A percentile compares a stretch with the other conserved stretches of the same genome.
phyloP scores from a whole-genome alignment of 2,329 filamentous ascomycete species.

The Diplodia mutila region DNA sequence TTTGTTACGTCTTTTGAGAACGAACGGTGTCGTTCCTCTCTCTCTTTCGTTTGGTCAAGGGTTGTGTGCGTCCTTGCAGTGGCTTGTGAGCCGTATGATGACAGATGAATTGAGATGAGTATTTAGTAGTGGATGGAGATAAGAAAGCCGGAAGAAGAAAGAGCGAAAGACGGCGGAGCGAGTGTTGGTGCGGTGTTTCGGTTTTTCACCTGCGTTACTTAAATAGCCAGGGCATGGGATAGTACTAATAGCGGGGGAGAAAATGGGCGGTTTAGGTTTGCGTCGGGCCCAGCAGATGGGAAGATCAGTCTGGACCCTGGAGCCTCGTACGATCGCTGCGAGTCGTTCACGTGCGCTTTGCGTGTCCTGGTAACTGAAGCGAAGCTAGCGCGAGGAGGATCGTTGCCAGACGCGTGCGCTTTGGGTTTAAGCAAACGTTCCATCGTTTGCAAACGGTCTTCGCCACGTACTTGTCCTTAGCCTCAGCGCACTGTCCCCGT shows the following conservation, averaged over 20 bases:
- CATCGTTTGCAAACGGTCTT: not conserved
- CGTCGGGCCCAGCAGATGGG: not conserved
- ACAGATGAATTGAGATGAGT: too few relatives aligned
- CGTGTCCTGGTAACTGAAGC: not conserved
- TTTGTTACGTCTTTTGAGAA: not conserved
- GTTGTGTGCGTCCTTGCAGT: too few relatives aligned
- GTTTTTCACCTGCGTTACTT: too few relatives aligned
- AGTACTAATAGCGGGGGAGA: not conserved
- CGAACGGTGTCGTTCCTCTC: too few relatives aligned
- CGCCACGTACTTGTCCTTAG: not conserved
- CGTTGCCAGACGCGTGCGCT: not conserved
- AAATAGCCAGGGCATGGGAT: too few relatives aligned
- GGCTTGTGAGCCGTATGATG: too few relatives aligned
- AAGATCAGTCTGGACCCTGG: not conserved
- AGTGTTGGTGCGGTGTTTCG: too few relatives aligned
- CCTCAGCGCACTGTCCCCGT: not conserved
- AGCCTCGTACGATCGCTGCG: not conserved
- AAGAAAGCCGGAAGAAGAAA: too few relatives aligned
- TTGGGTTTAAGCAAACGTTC: not conserved
- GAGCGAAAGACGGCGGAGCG: too few relatives aligned
- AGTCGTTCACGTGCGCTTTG: not conserved
- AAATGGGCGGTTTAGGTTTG: not conserved
- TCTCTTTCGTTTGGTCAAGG: too few relatives aligned
- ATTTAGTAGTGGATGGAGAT: too few relatives aligned
- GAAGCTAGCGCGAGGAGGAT: not conserved